These are phyloP conservation scores for Neonectria hederae DNA, from an alignment of 2,329 filamentous ascomycete species.

Conservation along the genomic window DNA sequence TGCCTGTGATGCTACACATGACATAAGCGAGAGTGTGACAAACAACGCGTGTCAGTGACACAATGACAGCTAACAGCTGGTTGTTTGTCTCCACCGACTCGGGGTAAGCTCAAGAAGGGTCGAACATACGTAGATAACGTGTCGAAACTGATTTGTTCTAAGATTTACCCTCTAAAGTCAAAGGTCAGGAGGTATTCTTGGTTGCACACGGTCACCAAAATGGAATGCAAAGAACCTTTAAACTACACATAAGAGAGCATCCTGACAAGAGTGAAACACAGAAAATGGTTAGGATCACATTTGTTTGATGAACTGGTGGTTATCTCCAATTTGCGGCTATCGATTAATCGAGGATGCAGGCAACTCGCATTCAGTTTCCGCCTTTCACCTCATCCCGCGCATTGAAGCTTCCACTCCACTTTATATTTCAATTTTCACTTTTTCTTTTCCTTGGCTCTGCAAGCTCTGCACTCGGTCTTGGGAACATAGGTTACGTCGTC, in stretches of 20 bases:
- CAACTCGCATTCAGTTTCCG: neutral
- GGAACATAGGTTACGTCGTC: neutral
- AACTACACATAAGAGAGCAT: neutral
- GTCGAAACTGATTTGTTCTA: no score
- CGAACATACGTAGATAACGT: no score
- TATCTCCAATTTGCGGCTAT: neutral
- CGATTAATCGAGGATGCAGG: neutral
- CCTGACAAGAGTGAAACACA: neutral
- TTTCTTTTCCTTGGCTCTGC: neutral
- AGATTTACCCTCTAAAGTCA: no score
- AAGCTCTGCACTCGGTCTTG: neutral
- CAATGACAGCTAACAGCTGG: neutral
- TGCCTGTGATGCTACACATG: neutral
- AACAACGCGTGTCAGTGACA: neutral
- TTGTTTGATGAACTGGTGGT: neutral
- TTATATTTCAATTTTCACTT: neutral
- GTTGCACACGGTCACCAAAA: no score
- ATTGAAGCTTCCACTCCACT: neutral
- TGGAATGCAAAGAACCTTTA: no score
- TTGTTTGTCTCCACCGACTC: neutral
- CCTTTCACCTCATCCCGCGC: neutral
- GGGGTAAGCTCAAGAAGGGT: no score
- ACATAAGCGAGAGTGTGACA: neutral
- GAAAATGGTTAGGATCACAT: neutral
- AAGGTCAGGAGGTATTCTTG: no score